Base-by-base conservation (phyloP, 1,284 basidiomycete species). In the Volvariella surrecta region DNA sequence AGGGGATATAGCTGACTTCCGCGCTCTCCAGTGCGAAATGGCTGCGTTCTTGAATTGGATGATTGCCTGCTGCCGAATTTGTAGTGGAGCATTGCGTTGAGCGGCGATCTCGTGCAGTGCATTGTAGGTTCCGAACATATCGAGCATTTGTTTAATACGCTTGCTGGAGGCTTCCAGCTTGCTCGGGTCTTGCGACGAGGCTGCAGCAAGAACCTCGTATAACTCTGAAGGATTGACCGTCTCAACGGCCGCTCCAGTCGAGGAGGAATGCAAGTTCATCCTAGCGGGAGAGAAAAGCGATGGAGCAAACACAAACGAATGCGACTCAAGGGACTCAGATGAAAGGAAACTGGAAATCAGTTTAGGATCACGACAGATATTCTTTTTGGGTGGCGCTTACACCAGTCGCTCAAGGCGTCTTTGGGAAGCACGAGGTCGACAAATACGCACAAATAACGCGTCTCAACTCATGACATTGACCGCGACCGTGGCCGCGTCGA, bases 11-110 rank as follows among this genome's bases (percentile, higher is more conserved):
- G 48, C 72, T 52, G 51, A 85, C 87, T 77, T 85, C 61, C 79
- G 65, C 20, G 80, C 80, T 55, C 71, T 69, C 86, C 86, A 89
- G 52, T 82, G 78, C 41, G 61, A 62, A 3, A 77, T 54, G 4
- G 76, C 80, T 1, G 70, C 66, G 50, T 89, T 89, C 60, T 89
- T 89, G 61, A 89, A 83, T 54, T 89, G 86, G 45, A 89, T 86
- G 50, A 88, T 86, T 32, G 80, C 74, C 54, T 83, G 80, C 53
- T 85, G 77, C 34, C 86, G 76, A 38, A 87, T 70, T n/a, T 63
- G 63, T 20, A 85, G 57, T 13, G 82, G 76, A 13, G 80, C 58
- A 1, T 68, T 60, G 50, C 61, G 65, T 52, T 77, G 71, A 24
- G 74, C 65, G 21, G 85, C 81, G 57, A 89, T 86, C 50, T 79